A percentile compares a stretch with the other conserved stretches of the same genome.
These are phyloP conservation scores for Verbascum thapsus DNA, from an alignment of 257 asterid genomes.

Conservation along the genomic window DNA sequence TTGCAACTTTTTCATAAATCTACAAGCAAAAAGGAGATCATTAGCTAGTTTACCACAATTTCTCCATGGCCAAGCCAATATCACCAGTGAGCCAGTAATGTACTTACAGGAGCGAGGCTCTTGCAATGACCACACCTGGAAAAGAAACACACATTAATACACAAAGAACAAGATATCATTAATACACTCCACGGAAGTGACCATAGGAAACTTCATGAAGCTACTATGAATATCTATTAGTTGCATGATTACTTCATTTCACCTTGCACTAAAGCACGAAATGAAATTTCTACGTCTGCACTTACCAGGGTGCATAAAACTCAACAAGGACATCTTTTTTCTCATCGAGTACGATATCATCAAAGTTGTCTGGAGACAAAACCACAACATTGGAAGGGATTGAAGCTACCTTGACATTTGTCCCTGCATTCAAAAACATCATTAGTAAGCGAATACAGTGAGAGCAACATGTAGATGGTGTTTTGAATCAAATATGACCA, in stretches of 20 bases:
- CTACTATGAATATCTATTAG: conserved; percentile 2
- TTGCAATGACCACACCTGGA: conserved; percentile 98
- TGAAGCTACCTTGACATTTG: conserved; percentile 83
- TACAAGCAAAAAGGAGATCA: conserved; percentile 36
- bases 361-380: conserved; percentile 64
- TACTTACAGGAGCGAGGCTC: conserved; percentile 92
- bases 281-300: background rate
- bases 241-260: conserved; percentile 10
- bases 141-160: conserved; percentile 35
- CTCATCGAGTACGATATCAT: conserved; percentile 78
- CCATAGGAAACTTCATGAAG: background rate
- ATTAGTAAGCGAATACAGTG: background rate
- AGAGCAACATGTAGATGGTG: conserved; percentile 7
- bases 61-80: conserved; percentile 10
- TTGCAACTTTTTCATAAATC: conserved; percentile 85
- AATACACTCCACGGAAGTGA: conserved; percentile 4
- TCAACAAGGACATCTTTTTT: conserved; percentile 85
- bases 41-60: conserved; percentile 18
- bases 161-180: conserved; percentile 12
- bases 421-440: conserved; percentile 46
- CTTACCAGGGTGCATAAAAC: conserved; percentile 97
- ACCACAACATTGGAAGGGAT: conserved; percentile 77
- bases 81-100: conserved; percentile 27
- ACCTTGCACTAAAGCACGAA: conserved; percentile 10
- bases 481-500: background rate